Percentiles rank a stretch among this genome's conserved stretches.
Evolutionary conservation across 2,329 filamentous ascomycete species (phyloP).

Genomic region (Tolypocladium sp.): DNA sequence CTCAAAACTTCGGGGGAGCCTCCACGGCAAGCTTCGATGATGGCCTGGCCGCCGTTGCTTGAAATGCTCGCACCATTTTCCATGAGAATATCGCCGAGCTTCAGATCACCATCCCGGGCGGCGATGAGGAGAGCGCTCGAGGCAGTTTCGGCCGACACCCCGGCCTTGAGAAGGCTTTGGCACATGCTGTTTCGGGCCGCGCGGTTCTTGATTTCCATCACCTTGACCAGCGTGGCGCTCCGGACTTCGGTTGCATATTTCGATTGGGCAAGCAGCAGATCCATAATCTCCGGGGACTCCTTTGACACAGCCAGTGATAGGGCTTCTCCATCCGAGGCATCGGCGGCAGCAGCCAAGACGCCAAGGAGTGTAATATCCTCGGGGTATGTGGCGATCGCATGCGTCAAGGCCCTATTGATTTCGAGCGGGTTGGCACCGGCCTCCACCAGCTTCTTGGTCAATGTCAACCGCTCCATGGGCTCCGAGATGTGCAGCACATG

Average conservation of each 20-base stretch:
- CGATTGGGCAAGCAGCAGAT: conserved; percentile 30
- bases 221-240: conserved; percentile 32
- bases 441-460: conserved; percentile 40
- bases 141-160: conserved; percentile 33
- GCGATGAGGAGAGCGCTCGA: conserved; percentile 42
- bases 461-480: conserved; percentile 39
- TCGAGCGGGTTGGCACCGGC: conserved; percentile 38
- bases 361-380: conserved; percentile 40
- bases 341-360: conserved; percentile 34
- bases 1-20: conserved; percentile 39
- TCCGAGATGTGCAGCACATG: conserved; percentile 42
- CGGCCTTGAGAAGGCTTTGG: conserved; percentile 33
- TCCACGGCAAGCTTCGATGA: conserved; percentile 44
- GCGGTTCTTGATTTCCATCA: conserved; percentile 30
- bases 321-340: conserved; percentile 41
- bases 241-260: conserved; percentile 27
- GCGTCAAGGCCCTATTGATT: conserved; percentile 40
- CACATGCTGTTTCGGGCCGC: conserved; percentile 33
- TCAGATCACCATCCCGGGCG: conserved; percentile 42
- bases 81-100: conserved; percentile 40
- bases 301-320: conserved; percentile 34
- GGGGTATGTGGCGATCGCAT: conserved; percentile 37
- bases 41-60: conserved; percentile 40
- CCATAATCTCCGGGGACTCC: conserved; percentile 34
- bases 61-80: conserved; percentile 41